Percentiles rank a stretch among this genome's conserved stretches.
Conservation (phyloP, 2,329 filamentous ascomycete species). For the Talaromyces amestolkiae region DNA sequence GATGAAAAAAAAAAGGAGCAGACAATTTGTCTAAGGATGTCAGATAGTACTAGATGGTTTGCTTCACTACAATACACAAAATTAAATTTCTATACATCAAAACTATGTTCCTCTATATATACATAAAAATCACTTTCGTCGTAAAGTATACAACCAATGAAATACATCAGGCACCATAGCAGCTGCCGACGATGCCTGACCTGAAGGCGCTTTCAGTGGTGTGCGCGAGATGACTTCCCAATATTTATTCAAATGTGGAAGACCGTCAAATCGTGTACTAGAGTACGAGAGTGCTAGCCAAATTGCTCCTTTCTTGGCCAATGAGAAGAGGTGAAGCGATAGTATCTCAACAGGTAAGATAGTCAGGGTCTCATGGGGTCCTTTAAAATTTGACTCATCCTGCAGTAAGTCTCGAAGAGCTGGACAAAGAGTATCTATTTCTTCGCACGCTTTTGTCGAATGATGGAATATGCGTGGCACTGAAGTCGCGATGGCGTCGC, state of each 20-base stretch:
- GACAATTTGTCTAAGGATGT: not conserved
- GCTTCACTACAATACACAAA: not conserved
- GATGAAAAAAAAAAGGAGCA: not conserved
- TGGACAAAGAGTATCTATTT: not conserved
- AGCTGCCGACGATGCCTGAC: constrained; percentile 26
- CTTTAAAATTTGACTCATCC: not conserved
- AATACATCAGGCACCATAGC: constrained; percentile 34
- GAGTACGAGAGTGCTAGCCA: constrained; percentile 39
- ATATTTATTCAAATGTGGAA: constrained; percentile 25
- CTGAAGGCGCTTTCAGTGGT: constrained; percentile 33
- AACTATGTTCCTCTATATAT: not conserved
- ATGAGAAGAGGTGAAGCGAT: constrained; percentile 31
- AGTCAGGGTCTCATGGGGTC: constrained; percentile 14
- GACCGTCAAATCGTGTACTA: constrained; percentile 32
- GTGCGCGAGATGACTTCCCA: constrained; percentile 32
- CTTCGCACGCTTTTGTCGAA: not conserved
- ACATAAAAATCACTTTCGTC: constrained; percentile 12
- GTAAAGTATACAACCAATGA: constrained; percentile 37
- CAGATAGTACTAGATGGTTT: not conserved
- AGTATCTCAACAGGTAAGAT: constrained; percentile 38
- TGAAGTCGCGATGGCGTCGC: constrained; percentile 37
- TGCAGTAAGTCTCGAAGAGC: not conserved
- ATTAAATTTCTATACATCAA: not conserved
- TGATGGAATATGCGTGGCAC: constrained; percentile 21
- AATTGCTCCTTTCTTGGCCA: constrained; percentile 28